Percentiles rank a stretch among this genome's conserved stretches.
Evolutionary conservation across 148 eudicot species (phyloP).

Genomic region (Nepenthes gracilis): DNA sequence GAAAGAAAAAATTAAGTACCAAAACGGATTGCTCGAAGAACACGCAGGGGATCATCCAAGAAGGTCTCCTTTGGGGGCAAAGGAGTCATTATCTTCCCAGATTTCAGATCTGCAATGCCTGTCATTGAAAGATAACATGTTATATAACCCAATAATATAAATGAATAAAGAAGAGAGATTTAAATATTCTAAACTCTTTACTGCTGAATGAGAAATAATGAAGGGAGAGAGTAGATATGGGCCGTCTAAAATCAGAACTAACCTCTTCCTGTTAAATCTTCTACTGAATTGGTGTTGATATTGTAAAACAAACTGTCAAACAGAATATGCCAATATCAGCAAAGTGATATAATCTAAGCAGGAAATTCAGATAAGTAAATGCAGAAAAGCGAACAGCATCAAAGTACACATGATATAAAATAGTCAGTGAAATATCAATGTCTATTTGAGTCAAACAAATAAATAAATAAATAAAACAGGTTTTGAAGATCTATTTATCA

Average conservation of each 20-base stretch:
- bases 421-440: too few species aligned
- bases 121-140: slow-evolving; percentile 11
- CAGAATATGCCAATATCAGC: background rate
- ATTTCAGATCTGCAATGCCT: slow-evolving; percentile 70
- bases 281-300: slow-evolving; percentile 64
- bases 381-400: background rate
- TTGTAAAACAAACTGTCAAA: slow-evolving; percentile 85
- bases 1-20: slow-evolving; percentile 26
- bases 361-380: background rate
- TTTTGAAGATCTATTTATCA: too few species aligned
- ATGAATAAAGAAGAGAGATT: background rate
- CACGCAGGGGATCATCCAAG: slow-evolving; percentile 95
- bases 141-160: background rate
- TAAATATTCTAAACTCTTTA: background rate
- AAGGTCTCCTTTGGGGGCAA: slow-evolving; percentile 87
- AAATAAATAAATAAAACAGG: too few species aligned
- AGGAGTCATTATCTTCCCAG: slow-evolving; percentile 91
- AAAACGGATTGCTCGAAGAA: slow-evolving; percentile 94
- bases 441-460: too few species aligned
- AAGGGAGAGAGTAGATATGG: background rate
- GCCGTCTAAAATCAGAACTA: slow-evolving; percentile 6
- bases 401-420: background rate
- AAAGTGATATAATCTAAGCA: slow-evolving; percentile 2
- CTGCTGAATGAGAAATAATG: background rate
- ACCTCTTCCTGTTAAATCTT: slow-evolving; percentile 75